phyloP scores from a whole-genome alignment of 2,329 filamentous ascomycete species.

The Diaporthe sp. region DNA sequence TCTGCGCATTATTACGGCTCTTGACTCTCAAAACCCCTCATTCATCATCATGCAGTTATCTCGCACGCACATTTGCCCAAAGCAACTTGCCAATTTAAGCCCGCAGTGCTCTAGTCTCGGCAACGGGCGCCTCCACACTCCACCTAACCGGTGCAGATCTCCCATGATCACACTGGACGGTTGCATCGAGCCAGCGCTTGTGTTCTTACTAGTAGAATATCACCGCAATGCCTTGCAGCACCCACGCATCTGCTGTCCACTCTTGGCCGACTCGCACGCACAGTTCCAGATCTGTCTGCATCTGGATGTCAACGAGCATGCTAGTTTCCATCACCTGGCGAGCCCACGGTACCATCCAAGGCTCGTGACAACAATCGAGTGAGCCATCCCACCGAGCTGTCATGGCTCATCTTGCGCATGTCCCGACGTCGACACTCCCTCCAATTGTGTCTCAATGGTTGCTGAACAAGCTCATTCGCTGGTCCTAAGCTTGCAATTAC shows the following conservation, averaged over 20 bases:
- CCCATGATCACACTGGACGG: constrained; percentile 26
- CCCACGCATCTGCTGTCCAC: neutral
- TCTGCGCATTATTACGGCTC: neutral
- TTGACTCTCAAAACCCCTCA: constrained; percentile 16
- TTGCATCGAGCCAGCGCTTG: constrained; percentile 25
- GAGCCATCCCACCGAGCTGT: constrained; percentile 9
- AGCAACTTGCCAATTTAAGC: constrained; percentile 17
- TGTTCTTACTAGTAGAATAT: neutral
- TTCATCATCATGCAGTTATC: constrained; percentile 25
- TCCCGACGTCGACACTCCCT: neutral
- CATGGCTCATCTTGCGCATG: neutral
- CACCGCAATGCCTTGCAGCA: constrained; percentile 29
- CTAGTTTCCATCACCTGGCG: constrained; percentile 28
- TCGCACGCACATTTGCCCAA: constrained; percentile 23
- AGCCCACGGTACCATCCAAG: constrained; percentile 33
- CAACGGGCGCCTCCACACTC: constrained; percentile 27
- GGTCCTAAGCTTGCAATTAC: neutral
- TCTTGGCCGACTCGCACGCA: constrained; percentile 9
- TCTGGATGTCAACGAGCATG: neutral
- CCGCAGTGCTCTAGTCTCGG: constrained; percentile 15
- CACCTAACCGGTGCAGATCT: constrained; percentile 20
- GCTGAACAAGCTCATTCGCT: neutral
- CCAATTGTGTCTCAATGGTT: neutral
- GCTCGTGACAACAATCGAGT: neutral
- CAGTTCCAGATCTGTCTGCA: neutral